These are phyloP conservation scores for Bathelium albidoporum DNA, from an alignment of 495 filamentous ascomycete species.

Conservation along the genomic window DNA sequence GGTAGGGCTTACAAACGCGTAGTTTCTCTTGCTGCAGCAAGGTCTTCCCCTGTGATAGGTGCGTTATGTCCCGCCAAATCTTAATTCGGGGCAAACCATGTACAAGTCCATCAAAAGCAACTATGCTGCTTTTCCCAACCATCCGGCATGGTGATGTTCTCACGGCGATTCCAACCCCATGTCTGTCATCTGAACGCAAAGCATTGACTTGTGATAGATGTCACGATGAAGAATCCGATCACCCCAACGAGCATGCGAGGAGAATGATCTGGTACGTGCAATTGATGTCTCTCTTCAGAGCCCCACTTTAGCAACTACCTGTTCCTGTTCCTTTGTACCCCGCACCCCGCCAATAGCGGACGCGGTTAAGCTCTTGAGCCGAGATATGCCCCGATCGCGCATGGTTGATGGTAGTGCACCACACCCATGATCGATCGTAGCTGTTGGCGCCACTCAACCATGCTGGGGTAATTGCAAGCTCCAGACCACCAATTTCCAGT, in stretches of 20 bases:
- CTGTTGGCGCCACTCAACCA: neutral
- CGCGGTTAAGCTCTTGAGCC: neutral
- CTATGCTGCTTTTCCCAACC: neutral
- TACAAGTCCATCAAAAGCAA: neutral
- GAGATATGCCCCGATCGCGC: neutral
- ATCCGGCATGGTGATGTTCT: neutral
- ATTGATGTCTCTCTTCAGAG: neutral
- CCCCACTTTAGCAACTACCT: neutral
- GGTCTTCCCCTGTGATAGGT: slow-evolving; percentile 70
- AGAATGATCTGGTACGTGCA: slow-evolving; percentile 66
- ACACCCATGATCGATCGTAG: neutral
- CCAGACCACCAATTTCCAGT: neutral
- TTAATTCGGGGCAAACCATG: neutral
- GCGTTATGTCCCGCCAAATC: slow-evolving; percentile 13
- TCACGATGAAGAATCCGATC: slow-evolving; percentile 63
- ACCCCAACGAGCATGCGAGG: slow-evolving; percentile 74
- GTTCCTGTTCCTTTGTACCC: neutral
- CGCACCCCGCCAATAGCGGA: neutral
- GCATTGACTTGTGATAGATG: slow-evolving; percentile 39
- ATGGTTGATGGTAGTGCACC: neutral
- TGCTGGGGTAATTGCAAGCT: neutral
- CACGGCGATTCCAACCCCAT: neutral
- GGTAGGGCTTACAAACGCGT: slow-evolving; percentile 23
- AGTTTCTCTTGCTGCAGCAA: slow-evolving; percentile 54
- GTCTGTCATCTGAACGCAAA: neutral